Conservation (phyloP, 768 basidiomycete species). For the Suillus americanus region DNA sequence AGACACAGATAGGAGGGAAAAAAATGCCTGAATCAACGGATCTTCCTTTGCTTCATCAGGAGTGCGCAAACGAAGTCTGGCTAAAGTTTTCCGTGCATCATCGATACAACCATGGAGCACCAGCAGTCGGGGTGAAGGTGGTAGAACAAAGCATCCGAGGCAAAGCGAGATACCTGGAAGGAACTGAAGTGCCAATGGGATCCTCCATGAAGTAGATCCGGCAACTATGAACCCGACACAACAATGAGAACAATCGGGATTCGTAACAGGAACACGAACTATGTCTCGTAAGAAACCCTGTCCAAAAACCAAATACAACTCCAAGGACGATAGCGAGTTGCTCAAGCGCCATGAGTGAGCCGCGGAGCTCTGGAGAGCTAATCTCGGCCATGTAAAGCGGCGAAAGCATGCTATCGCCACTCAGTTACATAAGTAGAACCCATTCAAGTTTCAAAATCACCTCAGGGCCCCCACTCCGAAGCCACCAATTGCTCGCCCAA, state of each 20-base stretch:
- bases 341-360: slow-evolving; percentile 77
- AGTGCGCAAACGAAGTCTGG: slow-evolving; percentile 47
- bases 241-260: neutral
- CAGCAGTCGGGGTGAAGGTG: slow-evolving; percentile 50
- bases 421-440: neutral
- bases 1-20: neutral
- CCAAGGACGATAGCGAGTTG: slow-evolving; percentile 81
- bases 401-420: slow-evolving; percentile 61
- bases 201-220: slow-evolving; percentile 70
- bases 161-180: slow-evolving; percentile 67
- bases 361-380: slow-evolving; percentile 75
- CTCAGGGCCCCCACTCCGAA: slow-evolving; percentile 78
- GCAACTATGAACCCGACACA: slow-evolving; percentile 39
- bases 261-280: slow-evolving; percentile 36
- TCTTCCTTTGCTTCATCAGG: slow-evolving; percentile 48
- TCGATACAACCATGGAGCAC: slow-evolving; percentile 49
- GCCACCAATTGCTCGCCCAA: slow-evolving; percentile 76
- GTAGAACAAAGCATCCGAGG: slow-evolving; percentile 52
- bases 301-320: slow-evolving; percentile 83
- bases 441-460: slow-evolving; percentile 30
- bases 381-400: slow-evolving; percentile 87
- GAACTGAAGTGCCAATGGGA: slow-evolving; percentile 72
- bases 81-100: slow-evolving; percentile 59
- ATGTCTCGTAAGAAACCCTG: slow-evolving; percentile 69
- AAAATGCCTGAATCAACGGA: slow-evolving; percentile 47